Percentiles rank a stretch among this genome's conserved stretches.
phyloP scores from a whole-genome alignment of 2,329 filamentous ascomycete species.

The Xylariaceae sp. region DNA sequence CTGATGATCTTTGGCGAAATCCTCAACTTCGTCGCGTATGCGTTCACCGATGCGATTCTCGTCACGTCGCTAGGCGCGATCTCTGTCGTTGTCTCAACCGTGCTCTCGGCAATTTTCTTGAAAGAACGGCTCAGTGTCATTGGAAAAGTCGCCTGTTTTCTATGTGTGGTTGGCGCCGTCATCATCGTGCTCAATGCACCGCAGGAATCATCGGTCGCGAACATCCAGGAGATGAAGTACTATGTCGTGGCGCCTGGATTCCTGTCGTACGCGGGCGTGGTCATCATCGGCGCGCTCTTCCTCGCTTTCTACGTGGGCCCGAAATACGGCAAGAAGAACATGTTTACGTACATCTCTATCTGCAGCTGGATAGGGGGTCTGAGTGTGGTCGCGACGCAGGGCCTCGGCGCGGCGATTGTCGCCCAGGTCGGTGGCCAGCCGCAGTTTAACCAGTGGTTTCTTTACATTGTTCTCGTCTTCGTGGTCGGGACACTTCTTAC shows the following conservation, averaged over 20 bases:
- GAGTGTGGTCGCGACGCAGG: constrained; percentile 92
- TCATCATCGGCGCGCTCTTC: constrained; percentile 67
- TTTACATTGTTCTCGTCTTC: constrained; percentile 88
- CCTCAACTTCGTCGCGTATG: constrained; percentile 96
- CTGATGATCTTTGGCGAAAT: constrained; percentile 96
- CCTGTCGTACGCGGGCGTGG: constrained; percentile 73
- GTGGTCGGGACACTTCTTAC: constrained; percentile 83
- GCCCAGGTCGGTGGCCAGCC: constrained; percentile 74
- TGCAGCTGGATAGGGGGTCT: constrained; percentile 92
- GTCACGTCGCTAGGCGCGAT: constrained; percentile 89
- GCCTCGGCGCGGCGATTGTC: constrained; percentile 83
- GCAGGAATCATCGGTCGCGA: constrained; percentile 71
- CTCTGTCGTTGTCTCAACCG: constrained; percentile 85
- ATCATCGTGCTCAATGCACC: constrained; percentile 95
- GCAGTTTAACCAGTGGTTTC: constrained; percentile 97
- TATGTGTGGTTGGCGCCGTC: constrained; percentile 88
- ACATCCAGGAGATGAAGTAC: constrained; percentile 87
- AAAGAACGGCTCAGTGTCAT: constrained; percentile 95
- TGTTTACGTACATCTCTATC: constrained; percentile 95
- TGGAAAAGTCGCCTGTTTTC: constrained; percentile 91
- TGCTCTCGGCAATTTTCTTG: constrained; percentile 88
- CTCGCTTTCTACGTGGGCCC: constrained; percentile 78
- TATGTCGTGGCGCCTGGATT: constrained; percentile 86
- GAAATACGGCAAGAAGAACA: constrained; percentile 89
- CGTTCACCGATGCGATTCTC: constrained; percentile 92